These are phyloP conservation scores for Coffea canephora DNA, from an alignment of 257 asterid genomes.

Conservation along the genomic window DNA sequence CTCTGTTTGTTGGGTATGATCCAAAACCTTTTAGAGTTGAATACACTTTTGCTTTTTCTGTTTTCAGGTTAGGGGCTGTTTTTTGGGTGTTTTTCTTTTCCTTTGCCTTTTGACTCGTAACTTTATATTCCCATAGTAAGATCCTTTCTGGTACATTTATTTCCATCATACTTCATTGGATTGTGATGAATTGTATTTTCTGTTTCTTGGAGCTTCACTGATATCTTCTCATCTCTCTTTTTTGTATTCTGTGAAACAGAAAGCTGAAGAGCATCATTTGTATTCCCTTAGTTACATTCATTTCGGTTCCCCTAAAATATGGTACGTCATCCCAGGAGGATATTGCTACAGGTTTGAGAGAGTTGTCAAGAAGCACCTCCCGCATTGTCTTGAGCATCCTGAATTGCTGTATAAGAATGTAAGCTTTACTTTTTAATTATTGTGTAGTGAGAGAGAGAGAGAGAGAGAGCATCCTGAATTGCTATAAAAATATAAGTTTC, in stretches of 20 bases:
- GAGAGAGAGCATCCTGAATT: too few species aligned
- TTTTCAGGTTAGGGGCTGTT: not conserved
- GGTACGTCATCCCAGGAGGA: slow-evolving; percentile 74
- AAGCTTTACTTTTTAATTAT: slow-evolving; percentile 27
- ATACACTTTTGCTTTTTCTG: not conserved
- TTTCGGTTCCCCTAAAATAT: slow-evolving; percentile 62
- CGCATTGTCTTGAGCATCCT: slow-evolving; percentile 48
- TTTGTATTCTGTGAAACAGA: slow-evolving; percentile 49
- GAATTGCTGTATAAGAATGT: slow-evolving; percentile 59
- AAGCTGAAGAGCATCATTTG: slow-evolving; percentile 70
- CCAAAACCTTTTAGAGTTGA: not conserved
- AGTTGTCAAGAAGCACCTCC: slow-evolving; percentile 53
- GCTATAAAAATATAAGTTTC: too few species aligned
- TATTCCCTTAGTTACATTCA: slow-evolving; percentile 73
- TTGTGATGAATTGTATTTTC: not conserved
- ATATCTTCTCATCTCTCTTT: slow-evolving; percentile 25
- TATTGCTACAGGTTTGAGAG: slow-evolving; percentile 57
- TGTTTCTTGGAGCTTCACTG: slow-evolving; percentile 9
- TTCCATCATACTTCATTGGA: not conserved
- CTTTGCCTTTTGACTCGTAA: too few species aligned
- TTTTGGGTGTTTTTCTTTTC: not conserved
- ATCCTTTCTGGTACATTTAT: not conserved
- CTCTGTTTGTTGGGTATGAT: slow-evolving; percentile 77
- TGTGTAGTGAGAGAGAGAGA: too few species aligned
- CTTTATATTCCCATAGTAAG: not conserved